These are phyloP conservation scores for Crithidia acanthocephali DNA, from an alignment of 208 protist species.

Conservation along the genomic window DNA sequence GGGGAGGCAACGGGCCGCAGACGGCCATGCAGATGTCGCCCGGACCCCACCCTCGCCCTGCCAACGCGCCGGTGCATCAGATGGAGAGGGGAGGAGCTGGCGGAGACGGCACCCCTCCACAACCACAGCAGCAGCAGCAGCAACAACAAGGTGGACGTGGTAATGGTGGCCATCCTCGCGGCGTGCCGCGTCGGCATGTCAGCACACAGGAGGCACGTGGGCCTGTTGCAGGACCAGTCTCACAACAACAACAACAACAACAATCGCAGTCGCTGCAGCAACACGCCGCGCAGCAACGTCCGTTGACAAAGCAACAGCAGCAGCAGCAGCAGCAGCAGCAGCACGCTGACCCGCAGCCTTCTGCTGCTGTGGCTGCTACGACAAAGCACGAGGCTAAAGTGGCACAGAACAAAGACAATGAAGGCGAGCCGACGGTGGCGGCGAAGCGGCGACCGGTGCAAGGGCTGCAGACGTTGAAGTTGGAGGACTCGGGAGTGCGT, in stretches of 20 bases:
- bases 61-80: not conserved
- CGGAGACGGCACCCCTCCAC: not conserved
- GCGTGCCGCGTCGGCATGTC: not conserved
- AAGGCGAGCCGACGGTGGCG: not conserved
- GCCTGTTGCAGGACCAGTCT: not conserved
- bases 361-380: not conserved
- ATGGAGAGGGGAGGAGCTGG: not conserved
- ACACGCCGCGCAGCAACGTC: not conserved
- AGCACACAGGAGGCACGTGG: not conserved
- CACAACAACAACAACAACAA: slow-evolving; percentile 7
- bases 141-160: not conserved
- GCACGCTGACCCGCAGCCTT: not conserved
- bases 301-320: not conserved
- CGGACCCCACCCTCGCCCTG: not conserved
- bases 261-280: too few relatives aligned
- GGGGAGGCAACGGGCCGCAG: not conserved
- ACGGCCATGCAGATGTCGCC: not conserved
- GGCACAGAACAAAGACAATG: not conserved
- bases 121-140: slow-evolving; percentile 5
- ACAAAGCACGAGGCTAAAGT: not conserved
- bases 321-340: too few relatives aligned
- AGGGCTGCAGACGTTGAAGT: not conserved
- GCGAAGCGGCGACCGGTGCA: not conserved
- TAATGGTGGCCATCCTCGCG: not conserved
- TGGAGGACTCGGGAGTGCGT: not conserved